Conservation (phyloP, 495 filamentous ascomycete genomes). For the Aspergillus asperescens region DNA sequence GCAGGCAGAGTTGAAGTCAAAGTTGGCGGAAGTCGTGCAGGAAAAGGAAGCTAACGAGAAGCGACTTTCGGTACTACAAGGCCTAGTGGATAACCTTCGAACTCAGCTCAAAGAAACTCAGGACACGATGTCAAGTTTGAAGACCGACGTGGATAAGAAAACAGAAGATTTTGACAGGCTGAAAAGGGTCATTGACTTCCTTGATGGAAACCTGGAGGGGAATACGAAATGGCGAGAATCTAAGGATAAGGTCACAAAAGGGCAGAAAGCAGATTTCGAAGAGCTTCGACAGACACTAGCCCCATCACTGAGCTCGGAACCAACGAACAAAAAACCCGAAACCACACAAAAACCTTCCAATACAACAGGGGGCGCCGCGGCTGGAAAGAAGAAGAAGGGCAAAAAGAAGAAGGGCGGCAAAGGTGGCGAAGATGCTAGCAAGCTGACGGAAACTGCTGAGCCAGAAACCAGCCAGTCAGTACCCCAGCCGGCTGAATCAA, state of each 20-base stretch:
- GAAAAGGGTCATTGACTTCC: constrained; percentile 34
- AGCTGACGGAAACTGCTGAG: constrained; percentile 25
- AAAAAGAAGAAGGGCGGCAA: constrained; percentile 85
- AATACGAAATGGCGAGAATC: constrained; percentile 34
- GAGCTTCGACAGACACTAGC: constrained; percentile 33
- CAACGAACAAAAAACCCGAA: constrained; percentile 16
- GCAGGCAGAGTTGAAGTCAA: constrained; percentile 35
- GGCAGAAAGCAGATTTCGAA: constrained; percentile 31
- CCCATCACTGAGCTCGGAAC: constrained; percentile 15
- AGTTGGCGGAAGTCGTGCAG: constrained; percentile 32
- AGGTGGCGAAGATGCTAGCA: constrained; percentile 35
- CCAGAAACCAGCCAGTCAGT: constrained; percentile 17
- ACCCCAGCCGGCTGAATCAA: constrained; percentile 20
- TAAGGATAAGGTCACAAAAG: constrained; percentile 30
- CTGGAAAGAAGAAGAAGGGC: constrained; percentile 65
- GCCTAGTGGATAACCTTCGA: constrained; percentile 48
- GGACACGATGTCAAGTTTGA: constrained; percentile 39
- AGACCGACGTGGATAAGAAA: constrained; percentile 37
- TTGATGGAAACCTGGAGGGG: constrained; percentile 33
- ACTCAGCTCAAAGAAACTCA: constrained; percentile 47
- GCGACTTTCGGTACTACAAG: constrained; percentile 45
- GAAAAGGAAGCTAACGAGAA: constrained; percentile 48
- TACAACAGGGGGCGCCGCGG: constrained; percentile 19
- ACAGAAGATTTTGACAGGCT: constrained; percentile 23
- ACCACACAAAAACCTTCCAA: constrained; percentile 20